Evolutionary conservation across 352 stramenopile genomes (phyloP), one percentile per base, ranked within the genome.

Genomic region (Peronospora farinosa): DNA sequence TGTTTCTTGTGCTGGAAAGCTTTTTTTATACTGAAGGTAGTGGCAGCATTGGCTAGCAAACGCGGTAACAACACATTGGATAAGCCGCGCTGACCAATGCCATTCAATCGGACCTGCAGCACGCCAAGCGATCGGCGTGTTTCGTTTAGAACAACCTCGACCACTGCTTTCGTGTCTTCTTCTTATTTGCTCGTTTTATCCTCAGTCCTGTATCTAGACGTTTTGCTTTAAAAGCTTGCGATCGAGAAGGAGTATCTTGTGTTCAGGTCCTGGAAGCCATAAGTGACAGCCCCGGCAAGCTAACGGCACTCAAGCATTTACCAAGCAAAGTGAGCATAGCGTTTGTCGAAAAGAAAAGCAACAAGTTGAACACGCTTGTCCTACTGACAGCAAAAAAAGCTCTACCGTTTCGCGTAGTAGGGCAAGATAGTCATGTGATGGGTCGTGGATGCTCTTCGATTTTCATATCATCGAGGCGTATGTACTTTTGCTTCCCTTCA

Each of bases 301-400:
- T 60, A 15, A 5, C 30, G 28, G 9, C 12, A 27, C 21, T 40
- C 16, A 35, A 43, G 21, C 15, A 47, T 7, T 41, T 35, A 39
- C 16, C 36, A 23, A 2, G 13, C 9, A 39, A 23, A 36, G 6
- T 32, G 21, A 44, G 35, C 17, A 30, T 19, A 11, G 10, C 10
- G n/a, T 1, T 7, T 30, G 25, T 30, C 7, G 25, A 7, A 9
- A 33, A 6, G 7, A 9, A 42, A 16, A 25, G 6, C 2, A 35
- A 27, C 3, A 40, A 27, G 13, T 15, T 10, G 5, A 17, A n/a
- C 10, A 12, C 30, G 11, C 30, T 35, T 30, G 47, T 42, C 60
- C 28, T 47, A 82, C 68, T 58, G 62, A 32, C 60, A 74, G 71
- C 36, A 79, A 58, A 41, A 77, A 78, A 53, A 38, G 63, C 51